A percentile compares a stretch with the other conserved stretches of the same genome.
Evolutionary conservation across 805 yeast genomes (phyloP).

Genomic region (Kluyveromyces aestuarii): DNA sequence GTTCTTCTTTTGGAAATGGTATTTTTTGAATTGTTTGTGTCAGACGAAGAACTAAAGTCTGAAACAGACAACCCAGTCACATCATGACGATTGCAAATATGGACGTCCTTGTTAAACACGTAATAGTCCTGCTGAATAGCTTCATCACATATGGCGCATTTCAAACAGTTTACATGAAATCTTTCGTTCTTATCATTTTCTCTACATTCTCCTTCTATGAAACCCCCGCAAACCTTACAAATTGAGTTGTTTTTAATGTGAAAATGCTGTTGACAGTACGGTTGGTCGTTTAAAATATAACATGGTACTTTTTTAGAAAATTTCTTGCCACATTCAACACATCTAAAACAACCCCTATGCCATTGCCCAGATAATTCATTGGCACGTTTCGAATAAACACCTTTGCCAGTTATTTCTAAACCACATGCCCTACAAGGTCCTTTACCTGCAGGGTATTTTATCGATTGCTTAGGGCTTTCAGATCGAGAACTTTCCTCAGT

Average conservation of each 20-base stretch:
- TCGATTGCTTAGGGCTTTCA: background rate
- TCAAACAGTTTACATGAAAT: slow-evolving; percentile 69
- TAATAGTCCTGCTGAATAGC: slow-evolving; percentile 46
- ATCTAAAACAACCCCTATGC: slow-evolving; percentile 83
- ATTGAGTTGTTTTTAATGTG: slow-evolving; percentile 68
- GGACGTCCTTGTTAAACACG: slow-evolving; percentile 20
- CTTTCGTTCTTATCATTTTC: slow-evolving; percentile 64
- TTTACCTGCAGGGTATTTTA: slow-evolving; percentile 44
- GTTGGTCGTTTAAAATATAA: slow-evolving; percentile 69
- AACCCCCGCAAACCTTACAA: slow-evolving; percentile 60
- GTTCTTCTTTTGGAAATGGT: slow-evolving; percentile 26
- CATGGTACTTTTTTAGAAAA: slow-evolving; percentile 57
- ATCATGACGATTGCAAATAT: slow-evolving; percentile 25
- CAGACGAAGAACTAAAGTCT: slow-evolving; percentile 4
- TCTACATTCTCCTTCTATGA: slow-evolving; percentile 86
- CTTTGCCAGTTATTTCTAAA: slow-evolving; percentile 44
- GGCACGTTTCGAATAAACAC: slow-evolving; percentile 73
- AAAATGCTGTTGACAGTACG: slow-evolving; percentile 72
- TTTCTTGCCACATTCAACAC: slow-evolving; percentile 49
- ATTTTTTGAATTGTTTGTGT: slow-evolving; percentile 10
- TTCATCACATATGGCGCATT: slow-evolving; percentile 51
- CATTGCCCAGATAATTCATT: slow-evolving; percentile 75
- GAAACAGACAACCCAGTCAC: slow-evolving; percentile 13
- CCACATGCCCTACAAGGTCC: slow-evolving; percentile 80
- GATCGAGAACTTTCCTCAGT: background rate